phyloP scores from a whole-genome alignment of 1,139 yeast species.

The Dujonia santamariae region DNA sequence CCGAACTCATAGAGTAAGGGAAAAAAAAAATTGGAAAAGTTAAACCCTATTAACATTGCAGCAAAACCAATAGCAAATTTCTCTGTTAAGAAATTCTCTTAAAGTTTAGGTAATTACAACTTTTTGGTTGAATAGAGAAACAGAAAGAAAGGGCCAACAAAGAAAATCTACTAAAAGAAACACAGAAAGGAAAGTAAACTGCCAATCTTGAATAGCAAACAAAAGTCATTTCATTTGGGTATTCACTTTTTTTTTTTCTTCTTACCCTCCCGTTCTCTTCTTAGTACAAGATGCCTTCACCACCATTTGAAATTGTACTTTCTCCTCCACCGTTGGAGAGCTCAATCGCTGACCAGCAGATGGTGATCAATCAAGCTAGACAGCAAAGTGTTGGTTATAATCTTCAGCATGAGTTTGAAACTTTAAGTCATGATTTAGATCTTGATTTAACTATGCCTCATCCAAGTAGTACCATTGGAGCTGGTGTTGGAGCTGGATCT shows the following conservation, averaged over 20 bases:
- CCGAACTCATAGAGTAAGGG: no score
- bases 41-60: not conserved
- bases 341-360: conserved; percentile 2
- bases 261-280: not conserved
- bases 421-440: conserved; percentile 46
- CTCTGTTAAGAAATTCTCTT: no score
- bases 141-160: no score
- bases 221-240: not conserved
- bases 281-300: conserved; percentile 1
- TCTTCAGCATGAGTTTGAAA: conserved; percentile 46
- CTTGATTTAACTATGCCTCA: conserved; percentile 33
- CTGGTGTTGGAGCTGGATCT: not conserved
- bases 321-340: conserved; percentile 16
- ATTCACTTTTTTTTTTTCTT: not conserved
- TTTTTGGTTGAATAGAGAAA: no score
- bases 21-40: not conserved
- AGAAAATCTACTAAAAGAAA: no score
- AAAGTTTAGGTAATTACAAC: no score
- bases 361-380: conserved; percentile 16
- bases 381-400: conserved; percentile 45
- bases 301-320: conserved; percentile 12
- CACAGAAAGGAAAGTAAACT: no score
- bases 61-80: not conserved
- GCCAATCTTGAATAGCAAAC: conserved; percentile 3
- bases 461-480: not conserved